Evolutionary conservation across 2,329 filamentous ascomycete species (phyloP), one percentile per base, ranked within the genome.

Genomic region (Paraphaeosphaeria sporulosa): DNA sequence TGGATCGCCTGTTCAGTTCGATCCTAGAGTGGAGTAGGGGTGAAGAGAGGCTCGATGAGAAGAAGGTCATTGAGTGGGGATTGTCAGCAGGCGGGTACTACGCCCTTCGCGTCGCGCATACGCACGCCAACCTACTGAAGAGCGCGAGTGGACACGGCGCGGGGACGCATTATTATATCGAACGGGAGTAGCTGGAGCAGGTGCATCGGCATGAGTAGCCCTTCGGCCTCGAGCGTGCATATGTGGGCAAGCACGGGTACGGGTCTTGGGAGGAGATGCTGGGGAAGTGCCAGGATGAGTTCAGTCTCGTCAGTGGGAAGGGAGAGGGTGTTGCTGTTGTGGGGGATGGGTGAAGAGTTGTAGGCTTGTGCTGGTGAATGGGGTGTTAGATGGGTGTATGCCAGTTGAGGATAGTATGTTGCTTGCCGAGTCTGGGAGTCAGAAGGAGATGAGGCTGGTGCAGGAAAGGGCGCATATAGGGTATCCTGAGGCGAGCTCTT

Each of bases 31-130:
- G 82, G 81, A 71, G 86, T 12, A 76, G 75, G 13, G 63, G 69
- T 17, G 79, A 82, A 54, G 62, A 76, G 0, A 76, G 71, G 7
- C 79, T 87, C 27, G 82, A 87, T 61, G 78, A 77, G 47, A 73
- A 66, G 27, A 81, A 78, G 42, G 70, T 86, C 3, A 77, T 83
- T 0, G 80, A 84, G 5, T 87, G 85, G 85, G 84, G 83, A 0
- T 83, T 87, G 62, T 82, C 78, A 32, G 87, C 85, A 1, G 86
- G 86, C 13, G 86, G 86, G 0, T 87, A 86, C 73, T 87, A 87
- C 64, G 80, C 83, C 2, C 84, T 87, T 27, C 79, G 86, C 3
- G 63, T 85, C 10, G 86, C 85, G 13, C 84, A 88, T 65, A 87
- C 85, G 7, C 85, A 87, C 62, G 68, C 77, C 0, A 69, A 78